A percentile compares a stretch with the other conserved stretches of the same genome.
Evolutionary conservation across 1,139 yeast species (phyloP).

Genomic region (Schizosaccharomyces versatilis): DNA sequence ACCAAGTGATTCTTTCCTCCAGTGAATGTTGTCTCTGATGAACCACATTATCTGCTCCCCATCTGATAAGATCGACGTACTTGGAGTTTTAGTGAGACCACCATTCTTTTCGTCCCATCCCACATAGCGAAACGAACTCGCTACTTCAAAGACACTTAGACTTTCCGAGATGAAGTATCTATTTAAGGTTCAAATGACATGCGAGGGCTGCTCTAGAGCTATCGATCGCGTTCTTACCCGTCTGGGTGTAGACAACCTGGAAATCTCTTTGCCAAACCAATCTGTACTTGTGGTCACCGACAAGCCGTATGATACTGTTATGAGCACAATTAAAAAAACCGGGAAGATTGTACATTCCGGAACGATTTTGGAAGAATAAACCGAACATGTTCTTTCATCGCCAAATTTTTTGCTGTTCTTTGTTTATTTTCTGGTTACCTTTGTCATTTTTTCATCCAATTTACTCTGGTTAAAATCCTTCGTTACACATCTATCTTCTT

Average conservation of each 20-base stretch:
- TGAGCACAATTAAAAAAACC: constrained; percentile 63
- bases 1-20: neutral
- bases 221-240: constrained; percentile 54
- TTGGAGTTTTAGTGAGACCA: neutral
- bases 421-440: too few relatives aligned
- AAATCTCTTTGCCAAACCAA: constrained; percentile 61
- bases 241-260: constrained; percentile 44
- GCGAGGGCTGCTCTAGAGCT: constrained; percentile 61
- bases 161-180: constrained; percentile 13
- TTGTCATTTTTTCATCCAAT: too few relatives aligned
- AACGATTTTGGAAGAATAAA: constrained; percentile 18
- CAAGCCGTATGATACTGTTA: constrained; percentile 45
- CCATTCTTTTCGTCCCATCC: neutral
- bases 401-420: too few relatives aligned
- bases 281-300: constrained; percentile 54
- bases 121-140: neutral
- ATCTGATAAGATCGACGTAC: neutral
- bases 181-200: constrained; percentile 18
- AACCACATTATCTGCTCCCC: neutral
- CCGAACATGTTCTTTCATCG: too few relatives aligned
- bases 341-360: constrained; percentile 70
- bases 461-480: too few relatives aligned
- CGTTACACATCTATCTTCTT: too few relatives aligned
- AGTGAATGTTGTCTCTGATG: neutral
- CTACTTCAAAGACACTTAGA: neutral